Evolutionary conservation across 345 rosid species (phyloP).

Genomic region (Sisymbrium altissimum): DNA sequence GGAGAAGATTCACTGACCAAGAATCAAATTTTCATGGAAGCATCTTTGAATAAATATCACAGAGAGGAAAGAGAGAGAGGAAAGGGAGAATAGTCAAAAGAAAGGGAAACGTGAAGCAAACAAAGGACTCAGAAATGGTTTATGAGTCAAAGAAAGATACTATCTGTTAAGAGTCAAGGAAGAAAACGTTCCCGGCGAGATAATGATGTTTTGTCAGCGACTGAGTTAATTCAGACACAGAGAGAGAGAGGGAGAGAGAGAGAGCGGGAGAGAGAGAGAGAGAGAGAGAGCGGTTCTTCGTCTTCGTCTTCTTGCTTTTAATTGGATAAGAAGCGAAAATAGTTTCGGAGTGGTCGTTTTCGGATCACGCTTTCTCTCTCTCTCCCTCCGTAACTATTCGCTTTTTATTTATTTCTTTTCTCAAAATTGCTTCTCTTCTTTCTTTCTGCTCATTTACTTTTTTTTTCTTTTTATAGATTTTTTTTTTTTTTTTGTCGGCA

Average conservation of each 20-base stretch:
- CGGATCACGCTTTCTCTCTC: slow-evolving; percentile 11
- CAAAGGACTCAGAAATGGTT: slow-evolving; percentile 11
- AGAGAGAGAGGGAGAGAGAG: too few species aligned
- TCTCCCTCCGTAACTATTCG: slow-evolving; percentile 17
- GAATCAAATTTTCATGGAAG: slow-evolving; percentile 23
- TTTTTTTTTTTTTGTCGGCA: too few species aligned
- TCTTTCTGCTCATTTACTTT: too few species aligned
- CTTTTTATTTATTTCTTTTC: slow-evolving; percentile 10
- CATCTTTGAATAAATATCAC: slow-evolving; percentile 23
- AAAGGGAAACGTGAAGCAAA: slow-evolving; percentile 9
- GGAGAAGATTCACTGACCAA: slow-evolving; percentile 10
- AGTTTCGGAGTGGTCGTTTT: slow-evolving; percentile 26
- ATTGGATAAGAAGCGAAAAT: slow-evolving; percentile 24
- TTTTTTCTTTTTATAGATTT: too few species aligned
- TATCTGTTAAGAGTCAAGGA: not conserved
- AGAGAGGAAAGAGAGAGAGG: not conserved
- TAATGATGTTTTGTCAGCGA: slow-evolving; percentile 3
- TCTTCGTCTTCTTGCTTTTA: not conserved
- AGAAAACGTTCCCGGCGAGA: slow-evolving; percentile 1
- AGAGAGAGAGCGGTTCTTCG: slow-evolving; percentile 14
- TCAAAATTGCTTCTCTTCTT: not conserved
- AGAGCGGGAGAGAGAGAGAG: not conserved
- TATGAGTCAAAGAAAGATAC: not conserved
- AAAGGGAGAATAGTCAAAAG: slow-evolving; percentile 27
- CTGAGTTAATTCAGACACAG: not conserved